Evolutionary conservation across 1,284 basidiomycete species (phyloP), one percentile per base, ranked within the genome.

Genomic region (Boletus semigastroideus): DNA sequence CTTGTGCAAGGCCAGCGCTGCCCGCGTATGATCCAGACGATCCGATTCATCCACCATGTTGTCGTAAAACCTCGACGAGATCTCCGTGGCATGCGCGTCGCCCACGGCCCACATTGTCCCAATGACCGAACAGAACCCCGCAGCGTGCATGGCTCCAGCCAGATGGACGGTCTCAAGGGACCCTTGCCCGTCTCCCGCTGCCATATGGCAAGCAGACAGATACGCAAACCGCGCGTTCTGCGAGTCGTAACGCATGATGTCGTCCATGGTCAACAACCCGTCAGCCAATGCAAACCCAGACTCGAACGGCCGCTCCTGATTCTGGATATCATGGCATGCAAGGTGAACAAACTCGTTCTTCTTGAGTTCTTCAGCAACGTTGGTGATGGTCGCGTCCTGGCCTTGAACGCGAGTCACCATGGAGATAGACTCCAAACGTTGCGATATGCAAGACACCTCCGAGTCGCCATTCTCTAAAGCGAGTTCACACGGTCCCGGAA

Each of bases 181-280:
- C 20, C 28, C 20, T 19, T 33, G 28, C 19, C 31, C 42, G 30
- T 43, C 42, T 16, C 42, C 28, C 10, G 7, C 16, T 3, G 27
- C 22, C 30, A 19, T 22, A 9, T 20, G 20, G 22, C 42, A 20
- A 22, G 30, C 30, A 20, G 42, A 33, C 13, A 44, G 54, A 44
- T 72, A 68, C 1, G 64, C 67, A 22, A 73, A 63, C 25, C 64
- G 58, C 6, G 71, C 66, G 20, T 33, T 20, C 11, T 58, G 55
- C 13, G 62, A 46, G 14, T 56, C 27, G 2, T 57, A 55, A 20
- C 57, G 48, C 6, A 66, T 57, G 12, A 69, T 49, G 36, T 70
- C 49, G 1, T 52, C 43, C 7, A 70, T 41, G 2, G 47, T 57
- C 10, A 65, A 42, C 2, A 42, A 52, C 10, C 56, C 55, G 20